These are phyloP conservation scores for Elsinoe australis DNA, from an alignment of 2,329 filamentous ascomycete species.

Conservation along the genomic window DNA sequence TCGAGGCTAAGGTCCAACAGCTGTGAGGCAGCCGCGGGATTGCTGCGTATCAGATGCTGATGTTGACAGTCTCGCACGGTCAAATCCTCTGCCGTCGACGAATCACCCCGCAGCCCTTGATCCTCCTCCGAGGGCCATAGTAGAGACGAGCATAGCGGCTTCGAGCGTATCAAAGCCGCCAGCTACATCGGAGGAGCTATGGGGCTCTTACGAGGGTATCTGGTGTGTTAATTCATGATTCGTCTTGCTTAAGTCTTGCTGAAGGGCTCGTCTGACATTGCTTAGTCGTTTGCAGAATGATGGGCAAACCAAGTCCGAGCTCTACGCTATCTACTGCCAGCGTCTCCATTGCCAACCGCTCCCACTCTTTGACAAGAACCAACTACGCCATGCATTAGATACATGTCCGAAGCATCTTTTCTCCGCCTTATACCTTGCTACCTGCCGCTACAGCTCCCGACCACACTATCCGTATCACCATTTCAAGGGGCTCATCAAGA, in stretches of 20 bases:
- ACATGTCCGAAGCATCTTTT: not conserved
- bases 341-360: conserved; percentile 12
- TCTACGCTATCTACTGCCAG: not conserved
- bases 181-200: not conserved
- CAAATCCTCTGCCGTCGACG: not conserved
- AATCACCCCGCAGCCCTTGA: too few relatives aligned
- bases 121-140: not conserved
- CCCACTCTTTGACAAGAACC: not conserved
- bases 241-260: not conserved
- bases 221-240: not conserved
- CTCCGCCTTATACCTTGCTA: not conserved
- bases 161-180: not conserved
- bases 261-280: not conserved
- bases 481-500: conserved; percentile 1
- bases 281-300: not conserved
- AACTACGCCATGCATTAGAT: not conserved
- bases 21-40: not conserved
- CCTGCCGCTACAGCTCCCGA: not conserved
- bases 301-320: not conserved
- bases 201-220: not conserved
- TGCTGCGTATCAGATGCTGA: not conserved
- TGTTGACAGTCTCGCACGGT: not conserved
- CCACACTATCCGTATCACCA: not conserved
- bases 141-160: not conserved
- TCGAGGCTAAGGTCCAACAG: conserved; percentile 8